These are phyloP conservation scores for Trichoderma atrobrunneum DNA, from an alignment of 2,329 filamentous ascomycete species.

Conservation along the genomic window DNA sequence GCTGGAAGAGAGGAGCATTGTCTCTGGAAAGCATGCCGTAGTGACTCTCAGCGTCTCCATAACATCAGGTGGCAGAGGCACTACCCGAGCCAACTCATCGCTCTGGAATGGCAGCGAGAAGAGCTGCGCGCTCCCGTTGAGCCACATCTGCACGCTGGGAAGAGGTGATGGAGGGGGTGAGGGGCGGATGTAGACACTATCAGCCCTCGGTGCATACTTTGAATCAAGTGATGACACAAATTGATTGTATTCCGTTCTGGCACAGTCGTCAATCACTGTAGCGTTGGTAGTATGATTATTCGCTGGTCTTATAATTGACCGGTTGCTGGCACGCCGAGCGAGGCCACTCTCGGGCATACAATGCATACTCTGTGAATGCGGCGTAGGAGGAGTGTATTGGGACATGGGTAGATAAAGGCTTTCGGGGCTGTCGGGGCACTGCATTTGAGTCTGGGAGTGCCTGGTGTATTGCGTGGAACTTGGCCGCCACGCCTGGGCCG, in stretches of 20 bases:
- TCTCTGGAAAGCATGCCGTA: conserved; percentile 57
- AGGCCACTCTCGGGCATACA: background rate
- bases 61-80: conserved; percentile 53
- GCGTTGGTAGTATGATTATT: background rate
- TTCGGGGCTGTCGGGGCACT: conserved; percentile 10
- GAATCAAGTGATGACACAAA: conserved; percentile 10
- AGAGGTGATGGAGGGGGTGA: conserved; percentile 36
- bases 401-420: background rate
- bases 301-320: background rate
- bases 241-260: conserved; percentile 4
- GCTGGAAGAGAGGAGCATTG: conserved; percentile 55
- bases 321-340: background rate
- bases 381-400: background rate
- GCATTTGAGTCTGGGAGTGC: conserved; percentile 1
- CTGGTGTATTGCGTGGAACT: background rate
- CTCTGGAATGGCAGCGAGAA: conserved; percentile 30
- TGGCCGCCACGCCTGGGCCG: background rate
- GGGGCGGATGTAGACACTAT: conserved; percentile 31
- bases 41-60: conserved; percentile 54
- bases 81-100: conserved; percentile 38
- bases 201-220: conserved; percentile 16
- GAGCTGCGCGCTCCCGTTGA: conserved; percentile 33
- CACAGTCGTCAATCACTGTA: background rate
- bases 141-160: conserved; percentile 37
- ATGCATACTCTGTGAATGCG: background rate